Evolutionary conservation across 805 yeast genomes (phyloP).

Genomic region (Blastobotrys robertii): DNA sequence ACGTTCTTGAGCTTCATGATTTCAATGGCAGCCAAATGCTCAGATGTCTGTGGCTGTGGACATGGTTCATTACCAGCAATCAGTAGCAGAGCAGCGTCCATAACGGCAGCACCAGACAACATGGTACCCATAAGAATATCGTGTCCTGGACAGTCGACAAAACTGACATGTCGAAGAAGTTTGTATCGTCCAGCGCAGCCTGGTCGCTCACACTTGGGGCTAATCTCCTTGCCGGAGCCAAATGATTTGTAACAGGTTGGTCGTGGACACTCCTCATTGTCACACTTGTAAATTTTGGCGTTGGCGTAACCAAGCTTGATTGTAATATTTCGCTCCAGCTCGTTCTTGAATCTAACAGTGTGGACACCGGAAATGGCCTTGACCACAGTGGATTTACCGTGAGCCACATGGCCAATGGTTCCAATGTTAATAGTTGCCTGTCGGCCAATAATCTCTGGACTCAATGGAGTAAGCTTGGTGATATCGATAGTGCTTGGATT

Average conservation of each 20-base stretch:
- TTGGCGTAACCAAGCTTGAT: constrained; percentile 98
- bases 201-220: constrained; percentile 81
- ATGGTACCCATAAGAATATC: constrained; percentile 99
- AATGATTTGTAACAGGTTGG: constrained; percentile 94
- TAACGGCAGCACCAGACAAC: constrained; percentile 99
- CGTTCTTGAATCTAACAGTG: constrained; percentile 98
- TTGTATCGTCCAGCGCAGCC: constrained; percentile 86
- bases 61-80: constrained; percentile 98
- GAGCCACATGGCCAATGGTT: constrained; percentile 96
- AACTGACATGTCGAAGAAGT: constrained; percentile 91
- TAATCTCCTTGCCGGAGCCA: constrained; percentile 88
- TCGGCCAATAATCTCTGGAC: constrained; percentile 87
- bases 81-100: constrained; percentile 96
- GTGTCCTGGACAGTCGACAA: constrained; percentile 99
- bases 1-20: constrained; percentile 98
- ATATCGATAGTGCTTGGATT: constrained; percentile 64
- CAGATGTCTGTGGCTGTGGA: constrained; percentile 99
- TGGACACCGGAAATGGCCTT: constrained; percentile 95
- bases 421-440: constrained; percentile 99
- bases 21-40: constrained; percentile 98
- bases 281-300: constrained; percentile 94
- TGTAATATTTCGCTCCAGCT: constrained; percentile 97
- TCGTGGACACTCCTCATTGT: constrained; percentile 74
- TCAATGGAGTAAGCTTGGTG: constrained; percentile 67
- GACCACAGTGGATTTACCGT: constrained; percentile 89